Evolutionary conservation across 352 stramenopile species (phyloP), one percentile per base, ranked within the genome.

Genomic region (Globisporangium emineosum): DNA sequence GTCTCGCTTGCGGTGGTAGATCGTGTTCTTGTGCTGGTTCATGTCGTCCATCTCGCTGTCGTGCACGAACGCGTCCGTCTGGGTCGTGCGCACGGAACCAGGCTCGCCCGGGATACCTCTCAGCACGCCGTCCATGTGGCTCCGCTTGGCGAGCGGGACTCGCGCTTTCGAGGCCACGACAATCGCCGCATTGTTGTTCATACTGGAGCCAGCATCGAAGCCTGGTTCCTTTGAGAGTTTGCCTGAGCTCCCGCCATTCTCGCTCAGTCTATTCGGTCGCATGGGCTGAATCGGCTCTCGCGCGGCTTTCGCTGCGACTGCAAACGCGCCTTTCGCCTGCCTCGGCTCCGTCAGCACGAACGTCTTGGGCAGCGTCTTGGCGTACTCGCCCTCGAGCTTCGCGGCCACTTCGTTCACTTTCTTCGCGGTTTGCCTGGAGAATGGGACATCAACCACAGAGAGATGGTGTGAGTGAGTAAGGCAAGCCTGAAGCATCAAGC

Each of bases 1-100:
- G 61, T 95, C 87, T 47, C 86, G 85, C 68, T 95, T 95, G 55
- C 87, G 85, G 64, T 89, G 82, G 62, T 86, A 81, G 27, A 71
- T 78, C 45, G 74, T 85, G 66, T 94, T 72, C 68, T 93, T 95
- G 53, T 82, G 69, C 43, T 65, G 66, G 67, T 93, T 92, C 82
- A 93, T 91, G 12, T 62, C 71, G n/a, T 83, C 60, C 87, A 95
- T 94, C 54, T 94, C 83, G 50, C 61, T 59, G 60, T 87, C 76
- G 66, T 92, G 90, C 30, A 70, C 75, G 59, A 90, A 89, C 6
- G 78, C 57, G 30, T 81, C 71, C 30, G 82, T 69, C 32, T 87
- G 72, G 2, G 75, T 90, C 35, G 79, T 81, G 40, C 63, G 64
- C 2, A 73, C 51, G 8, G 70, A 63, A 3, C 71, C 65, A 2